These are phyloP conservation scores for Asterochloris erici DNA, from an alignment of 139 green algal species.

Conservation along the genomic window DNA sequence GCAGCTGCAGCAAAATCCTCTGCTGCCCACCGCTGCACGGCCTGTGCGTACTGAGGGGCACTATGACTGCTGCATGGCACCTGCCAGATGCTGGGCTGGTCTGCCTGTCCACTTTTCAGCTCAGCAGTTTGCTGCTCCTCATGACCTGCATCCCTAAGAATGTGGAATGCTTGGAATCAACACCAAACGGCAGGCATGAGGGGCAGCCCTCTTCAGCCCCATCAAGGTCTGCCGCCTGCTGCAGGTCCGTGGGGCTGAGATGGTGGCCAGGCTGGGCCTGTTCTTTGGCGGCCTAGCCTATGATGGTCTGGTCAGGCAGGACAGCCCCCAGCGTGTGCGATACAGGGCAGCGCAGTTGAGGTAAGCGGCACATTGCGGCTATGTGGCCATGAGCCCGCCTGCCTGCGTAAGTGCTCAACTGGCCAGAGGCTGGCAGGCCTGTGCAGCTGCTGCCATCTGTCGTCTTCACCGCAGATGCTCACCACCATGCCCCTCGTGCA, in stretches of 20 bases:
- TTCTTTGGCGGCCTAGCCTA: conserved; percentile 46
- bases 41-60: no score
- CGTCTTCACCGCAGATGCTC: no score
- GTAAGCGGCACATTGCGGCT: conserved; percentile 17
- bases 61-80: no score
- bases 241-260: conserved; percentile 41
- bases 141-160: neutral
- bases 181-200: neutral
- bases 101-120: neutral
- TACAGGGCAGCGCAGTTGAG: conserved; percentile 77
- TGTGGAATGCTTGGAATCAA: no score
- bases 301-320: conserved; percentile 41
- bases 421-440: neutral
- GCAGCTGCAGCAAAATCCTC: no score
- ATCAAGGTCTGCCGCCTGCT: neutral
- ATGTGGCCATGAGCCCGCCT: neutral
- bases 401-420: neutral
- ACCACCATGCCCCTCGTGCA: no score
- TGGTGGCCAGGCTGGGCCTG: conserved; percentile 37
- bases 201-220: neutral
- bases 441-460: no score
- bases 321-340: conserved; percentile 51
- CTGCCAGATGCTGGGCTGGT: no score
- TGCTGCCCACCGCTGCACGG: no score
- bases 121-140: neutral